Base-by-base conservation (phyloP, 306 rosid species). In the Pterocarpus macrocarpus region DNA sequence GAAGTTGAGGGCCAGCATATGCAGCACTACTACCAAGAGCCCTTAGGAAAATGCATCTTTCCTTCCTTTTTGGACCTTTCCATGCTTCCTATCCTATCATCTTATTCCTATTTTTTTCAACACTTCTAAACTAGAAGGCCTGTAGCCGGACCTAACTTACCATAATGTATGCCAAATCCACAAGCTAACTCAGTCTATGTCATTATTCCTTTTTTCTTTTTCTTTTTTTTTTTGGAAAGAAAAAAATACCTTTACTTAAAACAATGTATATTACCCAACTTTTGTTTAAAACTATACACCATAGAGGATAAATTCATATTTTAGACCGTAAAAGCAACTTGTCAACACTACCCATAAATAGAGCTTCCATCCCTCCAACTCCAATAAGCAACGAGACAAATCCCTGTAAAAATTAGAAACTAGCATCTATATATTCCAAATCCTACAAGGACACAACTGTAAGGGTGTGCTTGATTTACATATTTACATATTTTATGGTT, bases 111-210 rank as follows among this genome's bases (percentile, higher is more conserved):
- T 44, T 1, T 41, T 39, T 57, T 28, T 8, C 5, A 56, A 73
- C 66, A 56, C n/a, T 16, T 56, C 56, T 74, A 28, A 74, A 74
- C 69, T 41, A 58, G 41, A 57, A 53, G 65, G 52, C 65, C 17
- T 3, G 65, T 15, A 33, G 22, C 55, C 39, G 57, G 15, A 39
- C 41, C 64, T 32, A 57, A 39, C 39, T 57, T 38, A 38, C 55
- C 35, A 12, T 33, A 12, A 50, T 17, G 17, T 56, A 57, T 22
- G 39, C 33, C 67, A 73, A 22, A 57, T 57, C 52, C 12, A 12
- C 67, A 73, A 73, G 39, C 56, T 58, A 36, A 73, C 39, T 73
- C 38, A 57, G 8, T 57, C 14, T 17, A 36, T 39, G 66, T 22
- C 36, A 22, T 55, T 73, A 56, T 17, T 55, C 45, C 44, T 39